Conservation (phyloP, 2,329 filamentous ascomycete species). For the Elsinoe ampelina region DNA sequence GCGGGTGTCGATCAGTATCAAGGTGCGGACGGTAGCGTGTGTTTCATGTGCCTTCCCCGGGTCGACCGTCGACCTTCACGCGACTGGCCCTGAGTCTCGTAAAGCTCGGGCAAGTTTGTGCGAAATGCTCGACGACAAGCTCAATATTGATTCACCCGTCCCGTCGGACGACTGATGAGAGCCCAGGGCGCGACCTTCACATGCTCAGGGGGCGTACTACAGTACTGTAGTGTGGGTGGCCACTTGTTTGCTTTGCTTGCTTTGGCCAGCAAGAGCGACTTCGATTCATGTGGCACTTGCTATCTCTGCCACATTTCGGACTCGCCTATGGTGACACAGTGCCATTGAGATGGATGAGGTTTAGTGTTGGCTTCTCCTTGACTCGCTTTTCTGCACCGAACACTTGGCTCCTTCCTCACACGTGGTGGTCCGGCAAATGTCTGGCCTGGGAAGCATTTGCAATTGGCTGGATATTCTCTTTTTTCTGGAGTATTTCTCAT, state of each 20-base stretch:
- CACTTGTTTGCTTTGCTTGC: conserved; percentile 6
- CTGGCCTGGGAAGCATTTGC: not conserved
- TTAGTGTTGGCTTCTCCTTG: not conserved
- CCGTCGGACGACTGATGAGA: not conserved
- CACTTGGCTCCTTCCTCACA: conserved; percentile 7
- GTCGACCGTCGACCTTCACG: not conserved
- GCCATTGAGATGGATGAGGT: not conserved
- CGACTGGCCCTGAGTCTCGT: conserved; percentile 10
- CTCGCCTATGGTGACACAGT: not conserved
- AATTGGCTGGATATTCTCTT: conserved; percentile 3
- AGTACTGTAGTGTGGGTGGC: too few species aligned
- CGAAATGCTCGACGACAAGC: not conserved
- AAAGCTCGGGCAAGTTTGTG: conserved; percentile 11
- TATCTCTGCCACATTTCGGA: conserved; percentile 10
- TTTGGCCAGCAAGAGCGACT: not conserved
- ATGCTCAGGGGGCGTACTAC: not conserved
- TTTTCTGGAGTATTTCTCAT: not conserved
- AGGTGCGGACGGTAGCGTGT: conserved; percentile 11
- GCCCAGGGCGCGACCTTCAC: not conserved
- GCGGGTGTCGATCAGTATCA: not conserved
- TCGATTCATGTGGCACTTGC: not conserved
- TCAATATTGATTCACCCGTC: conserved; percentile 11
- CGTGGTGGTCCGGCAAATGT: not conserved
- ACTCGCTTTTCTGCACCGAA: conserved; percentile 1
- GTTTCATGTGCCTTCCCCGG: conserved; percentile 10